Percentiles rank a stretch among this genome's conserved stretches.
Conservation (phyloP, 2,329 filamentous ascomycete genomes). For the Clonostachys chloroleuca region DNA sequence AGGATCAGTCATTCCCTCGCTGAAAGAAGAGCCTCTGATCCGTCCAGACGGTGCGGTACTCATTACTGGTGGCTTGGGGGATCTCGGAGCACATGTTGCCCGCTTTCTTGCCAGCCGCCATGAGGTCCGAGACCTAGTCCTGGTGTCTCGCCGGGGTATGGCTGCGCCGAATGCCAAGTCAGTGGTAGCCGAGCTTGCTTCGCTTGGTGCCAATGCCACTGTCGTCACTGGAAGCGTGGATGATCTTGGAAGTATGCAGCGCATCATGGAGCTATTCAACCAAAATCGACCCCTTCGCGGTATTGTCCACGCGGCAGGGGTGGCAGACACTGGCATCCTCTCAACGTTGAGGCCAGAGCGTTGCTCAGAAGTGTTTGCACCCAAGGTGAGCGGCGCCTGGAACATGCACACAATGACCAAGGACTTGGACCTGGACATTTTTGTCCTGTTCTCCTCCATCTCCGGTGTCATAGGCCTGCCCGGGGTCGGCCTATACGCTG, state of each 20-base stretch:
- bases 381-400: constrained; percentile 25
- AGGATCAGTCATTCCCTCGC: not conserved
- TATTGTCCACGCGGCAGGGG: constrained; percentile 7
- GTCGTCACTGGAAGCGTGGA: constrained; percentile 5
- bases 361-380: constrained; percentile 13
- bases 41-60: constrained; percentile 7
- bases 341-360: constrained; percentile 21
- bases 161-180: constrained; percentile 1
- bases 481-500: constrained; percentile 30
- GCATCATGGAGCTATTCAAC: constrained; percentile 4
- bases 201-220: constrained; percentile 5
- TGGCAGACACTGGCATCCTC: constrained; percentile 6
- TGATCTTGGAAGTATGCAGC: constrained; percentile 1
- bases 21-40: not conserved
- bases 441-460: constrained; percentile 25
- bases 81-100: constrained; percentile 7
- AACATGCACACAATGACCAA: constrained; percentile 18
- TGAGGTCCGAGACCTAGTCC: constrained; percentile 6
- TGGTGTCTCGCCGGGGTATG: constrained; percentile 6
- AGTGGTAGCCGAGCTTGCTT: constrained; percentile 4
- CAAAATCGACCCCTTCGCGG: constrained; percentile 4
- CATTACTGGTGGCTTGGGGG: constrained; percentile 8
- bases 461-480: constrained; percentile 22
- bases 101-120: constrained; percentile 4
- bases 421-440: constrained; percentile 22